phyloP scores from a whole-genome alignment of 208 protist species.

The Acanthamoeba royreba region DNA sequence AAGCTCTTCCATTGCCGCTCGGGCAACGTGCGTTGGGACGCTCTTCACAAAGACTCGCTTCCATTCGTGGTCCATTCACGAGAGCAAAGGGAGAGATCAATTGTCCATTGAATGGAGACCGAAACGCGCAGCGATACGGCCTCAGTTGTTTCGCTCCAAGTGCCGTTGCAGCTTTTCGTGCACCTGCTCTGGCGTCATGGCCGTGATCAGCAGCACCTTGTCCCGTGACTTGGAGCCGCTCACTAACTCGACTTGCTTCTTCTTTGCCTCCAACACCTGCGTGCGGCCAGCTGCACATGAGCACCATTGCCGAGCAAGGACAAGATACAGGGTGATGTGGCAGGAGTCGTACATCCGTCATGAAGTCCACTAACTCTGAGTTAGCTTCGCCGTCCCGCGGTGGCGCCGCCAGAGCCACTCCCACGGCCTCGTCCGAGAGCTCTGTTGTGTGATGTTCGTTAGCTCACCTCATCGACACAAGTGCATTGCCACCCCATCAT shows the following conservation, averaged over 20 bases:
- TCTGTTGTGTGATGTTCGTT: not conserved
- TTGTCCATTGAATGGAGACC: no score
- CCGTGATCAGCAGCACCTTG: not conserved
- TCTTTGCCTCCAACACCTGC: not conserved
- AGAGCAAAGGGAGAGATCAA: no score
- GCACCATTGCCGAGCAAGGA: no score
- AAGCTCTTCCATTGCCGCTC: no score
- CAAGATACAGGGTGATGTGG: not conserved
- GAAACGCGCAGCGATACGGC: no score
- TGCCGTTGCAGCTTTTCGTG: not conserved
- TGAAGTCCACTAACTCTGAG: not conserved
- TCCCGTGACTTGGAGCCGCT: constrained; percentile 15
- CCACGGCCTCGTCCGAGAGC: not conserved
- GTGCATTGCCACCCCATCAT: not conserved
- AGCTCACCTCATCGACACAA: not conserved
- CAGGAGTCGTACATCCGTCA: not conserved
- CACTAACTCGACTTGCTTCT: not conserved
- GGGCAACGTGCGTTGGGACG: no score
- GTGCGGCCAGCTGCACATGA: not conserved
- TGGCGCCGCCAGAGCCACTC: not conserved
- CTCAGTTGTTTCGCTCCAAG: no score
- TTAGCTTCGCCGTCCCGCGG: constrained; percentile 20
- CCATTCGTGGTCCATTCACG: no score
- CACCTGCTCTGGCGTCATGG: not conserved
- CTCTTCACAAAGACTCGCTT: no score